A percentile compares a stretch with the other conserved stretches of the same genome.
These are phyloP conservation scores for Suillus plorans DNA, from an alignment of 768 basidiomycete genomes.

Conservation along the genomic window DNA sequence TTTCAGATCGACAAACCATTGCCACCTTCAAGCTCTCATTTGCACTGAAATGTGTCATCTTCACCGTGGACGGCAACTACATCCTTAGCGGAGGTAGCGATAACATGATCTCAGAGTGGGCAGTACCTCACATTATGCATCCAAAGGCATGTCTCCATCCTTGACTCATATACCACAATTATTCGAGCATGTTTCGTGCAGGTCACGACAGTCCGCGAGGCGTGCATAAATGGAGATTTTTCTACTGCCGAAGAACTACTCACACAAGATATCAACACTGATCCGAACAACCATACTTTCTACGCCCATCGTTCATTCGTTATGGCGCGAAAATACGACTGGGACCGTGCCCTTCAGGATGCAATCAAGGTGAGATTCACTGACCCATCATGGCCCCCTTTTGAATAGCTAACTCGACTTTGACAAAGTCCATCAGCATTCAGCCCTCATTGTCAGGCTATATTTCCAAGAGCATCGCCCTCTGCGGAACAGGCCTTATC, in stretches of 20 bases:
- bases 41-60: background rate
- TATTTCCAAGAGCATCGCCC: background rate
- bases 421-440: background rate
- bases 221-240: background rate
- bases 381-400: background rate
- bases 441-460: background rate
- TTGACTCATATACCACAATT: background rate
- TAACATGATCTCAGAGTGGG: background rate
- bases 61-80: background rate
- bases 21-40: background rate
- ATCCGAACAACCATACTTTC: background rate
- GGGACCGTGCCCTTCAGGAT: background rate
- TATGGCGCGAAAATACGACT: background rate
- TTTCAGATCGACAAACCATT: background rate
- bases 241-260: background rate
- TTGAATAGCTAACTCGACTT: background rate
- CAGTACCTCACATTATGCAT: background rate
- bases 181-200: background rate
- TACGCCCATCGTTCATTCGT: background rate
- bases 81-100: background rate
- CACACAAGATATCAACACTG: background rate
- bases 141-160: background rate
- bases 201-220: background rate
- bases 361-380: background rate
- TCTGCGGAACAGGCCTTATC: background rate